These are phyloP conservation scores for Camelina sativa DNA, from an alignment of 345 rosid genomes.

Conservation along the genomic window DNA sequence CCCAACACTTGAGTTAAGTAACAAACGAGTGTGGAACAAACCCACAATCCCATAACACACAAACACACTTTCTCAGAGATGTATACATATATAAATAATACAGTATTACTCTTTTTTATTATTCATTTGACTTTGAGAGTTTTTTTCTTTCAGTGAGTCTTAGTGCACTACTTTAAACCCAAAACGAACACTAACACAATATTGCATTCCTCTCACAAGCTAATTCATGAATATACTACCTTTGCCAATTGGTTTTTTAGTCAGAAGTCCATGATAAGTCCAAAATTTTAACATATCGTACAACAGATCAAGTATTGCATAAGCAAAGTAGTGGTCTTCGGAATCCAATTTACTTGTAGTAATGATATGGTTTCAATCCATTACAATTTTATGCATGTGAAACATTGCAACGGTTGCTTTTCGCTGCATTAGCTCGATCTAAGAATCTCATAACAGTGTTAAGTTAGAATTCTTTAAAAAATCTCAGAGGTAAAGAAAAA, in stretches of 20 bases:
- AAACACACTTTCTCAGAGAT: not conserved
- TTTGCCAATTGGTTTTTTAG: too few relatives aligned
- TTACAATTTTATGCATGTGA: too few relatives aligned
- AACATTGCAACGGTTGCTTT: too few relatives aligned
- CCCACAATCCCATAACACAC: too few relatives aligned
- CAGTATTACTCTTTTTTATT: too few relatives aligned
- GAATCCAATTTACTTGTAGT: too few relatives aligned
- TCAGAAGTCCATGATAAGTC: too few relatives aligned
- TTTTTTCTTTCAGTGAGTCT: slow-evolving; percentile 9
- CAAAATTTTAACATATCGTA: too few relatives aligned
- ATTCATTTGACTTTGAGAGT: slow-evolving; percentile 24
- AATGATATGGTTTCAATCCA: too few relatives aligned
- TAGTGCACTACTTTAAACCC: slow-evolving; percentile 23
- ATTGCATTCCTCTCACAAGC: slow-evolving; percentile 2
- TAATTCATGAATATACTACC: too few relatives aligned
- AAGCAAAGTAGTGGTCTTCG: not conserved
- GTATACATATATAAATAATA: not conserved
- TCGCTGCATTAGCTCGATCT: not conserved
- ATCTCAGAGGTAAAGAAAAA: not conserved
- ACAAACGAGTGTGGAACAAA: too few relatives aligned
- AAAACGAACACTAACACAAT: slow-evolving; percentile 17
- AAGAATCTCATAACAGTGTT: not conserved
- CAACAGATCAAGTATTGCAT: not conserved
- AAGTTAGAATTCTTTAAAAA: not conserved
- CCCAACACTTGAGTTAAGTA: too few relatives aligned